These are phyloP conservation scores for Colletotrichum abscissum DNA, from an alignment of 2,329 filamentous ascomycete species.

Conservation along the genomic window DNA sequence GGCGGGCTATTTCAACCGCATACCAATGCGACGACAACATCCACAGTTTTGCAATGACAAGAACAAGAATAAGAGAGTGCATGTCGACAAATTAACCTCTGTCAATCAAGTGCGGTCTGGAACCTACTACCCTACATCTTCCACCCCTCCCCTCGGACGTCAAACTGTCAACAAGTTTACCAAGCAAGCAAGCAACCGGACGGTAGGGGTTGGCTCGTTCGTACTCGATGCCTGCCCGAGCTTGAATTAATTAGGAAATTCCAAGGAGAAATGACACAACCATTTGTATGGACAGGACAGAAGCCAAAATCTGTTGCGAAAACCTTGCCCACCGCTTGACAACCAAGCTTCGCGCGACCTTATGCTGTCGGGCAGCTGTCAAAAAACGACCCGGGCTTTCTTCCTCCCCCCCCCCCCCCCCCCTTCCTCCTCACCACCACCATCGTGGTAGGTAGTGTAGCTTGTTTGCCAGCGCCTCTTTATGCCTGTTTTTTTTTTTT, in stretches of 20 bases:
- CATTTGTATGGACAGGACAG: not conserved
- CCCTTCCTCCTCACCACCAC: not conserved
- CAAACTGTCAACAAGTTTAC: not conserved
- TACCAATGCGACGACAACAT: not conserved
- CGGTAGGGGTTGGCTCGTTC: not conserved
- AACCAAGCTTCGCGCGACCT: too few species aligned
- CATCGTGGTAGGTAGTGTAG: too few species aligned
- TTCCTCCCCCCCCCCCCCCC: not conserved
- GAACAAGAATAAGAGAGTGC: not conserved
- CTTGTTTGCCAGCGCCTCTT: not conserved
- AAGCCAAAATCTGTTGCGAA: not conserved
- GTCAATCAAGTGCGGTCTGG: not conserved
- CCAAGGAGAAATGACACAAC: conserved; percentile 9
- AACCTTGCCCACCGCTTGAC: not conserved
- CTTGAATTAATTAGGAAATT: conserved; percentile 15
- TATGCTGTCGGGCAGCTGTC: too few species aligned
- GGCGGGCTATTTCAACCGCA: not conserved
- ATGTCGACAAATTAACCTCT: not conserved
- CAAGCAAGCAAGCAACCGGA: not conserved
- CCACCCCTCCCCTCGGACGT: not conserved
- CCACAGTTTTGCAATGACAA: not conserved
- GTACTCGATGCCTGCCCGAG: not conserved
- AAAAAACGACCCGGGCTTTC: not conserved
- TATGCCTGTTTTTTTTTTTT: too few species aligned
- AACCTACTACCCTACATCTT: not conserved